phyloP scores from a whole-genome alignment of 108 stramenopile species.

The Cyclotella sp. region DNA sequence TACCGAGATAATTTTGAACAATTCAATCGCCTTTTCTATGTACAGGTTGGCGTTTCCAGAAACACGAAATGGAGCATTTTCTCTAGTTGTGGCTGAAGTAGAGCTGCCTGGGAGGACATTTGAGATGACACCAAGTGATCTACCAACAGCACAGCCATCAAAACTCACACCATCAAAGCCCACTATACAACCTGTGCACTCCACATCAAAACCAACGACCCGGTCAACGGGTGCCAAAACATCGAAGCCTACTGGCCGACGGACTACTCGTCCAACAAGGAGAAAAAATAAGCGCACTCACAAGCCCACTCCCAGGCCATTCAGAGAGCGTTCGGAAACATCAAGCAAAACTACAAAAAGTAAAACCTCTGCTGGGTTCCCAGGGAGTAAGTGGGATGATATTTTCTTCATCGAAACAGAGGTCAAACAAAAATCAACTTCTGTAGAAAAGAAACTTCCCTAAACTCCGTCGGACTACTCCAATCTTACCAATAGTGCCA shows the following conservation, averaged over 20 bases:
- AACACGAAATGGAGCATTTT: background rate
- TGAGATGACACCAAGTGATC: background rate
- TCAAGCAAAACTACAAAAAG: background rate
- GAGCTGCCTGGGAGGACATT: background rate
- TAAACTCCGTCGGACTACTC: too few relatives aligned
- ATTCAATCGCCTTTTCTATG: background rate
- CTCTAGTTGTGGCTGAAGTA: background rate
- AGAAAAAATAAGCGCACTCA: background rate
- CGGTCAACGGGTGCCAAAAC: background rate
- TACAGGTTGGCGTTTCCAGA: background rate
- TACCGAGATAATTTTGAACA: background rate
- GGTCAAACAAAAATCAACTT: too few relatives aligned
- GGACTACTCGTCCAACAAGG: background rate
- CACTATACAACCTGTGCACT: background rate
- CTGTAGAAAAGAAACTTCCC: too few relatives aligned
- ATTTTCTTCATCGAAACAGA: background rate
- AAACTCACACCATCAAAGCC: background rate
- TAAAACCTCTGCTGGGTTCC: slow-evolving; percentile 1
- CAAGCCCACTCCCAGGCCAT: background rate
- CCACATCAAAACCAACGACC: background rate
- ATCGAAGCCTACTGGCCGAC: background rate
- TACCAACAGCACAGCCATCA: background rate
- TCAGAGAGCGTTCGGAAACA: background rate
- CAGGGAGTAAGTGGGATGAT: background rate
- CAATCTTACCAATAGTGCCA: too few relatives aligned